Conservation (phyloP, 306 rosid genomes). For the Ammopiptanthus mongolicus region DNA sequence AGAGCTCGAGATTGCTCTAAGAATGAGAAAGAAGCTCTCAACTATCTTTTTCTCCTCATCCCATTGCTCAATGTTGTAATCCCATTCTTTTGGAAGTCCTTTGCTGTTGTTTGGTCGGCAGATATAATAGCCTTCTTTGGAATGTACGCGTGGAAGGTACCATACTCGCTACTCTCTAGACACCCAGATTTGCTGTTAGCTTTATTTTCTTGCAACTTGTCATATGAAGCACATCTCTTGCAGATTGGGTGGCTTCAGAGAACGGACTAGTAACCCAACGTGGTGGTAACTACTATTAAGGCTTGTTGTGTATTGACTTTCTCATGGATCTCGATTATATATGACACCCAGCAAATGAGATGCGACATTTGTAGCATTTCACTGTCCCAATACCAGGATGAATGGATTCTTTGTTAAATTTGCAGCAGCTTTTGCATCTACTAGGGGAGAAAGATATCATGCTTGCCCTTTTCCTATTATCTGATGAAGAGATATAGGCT, state of each 20-base stretch:
- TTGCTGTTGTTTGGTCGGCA: constrained; percentile 92
- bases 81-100: constrained; percentile 96
- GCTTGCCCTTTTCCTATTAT: too few relatives aligned
- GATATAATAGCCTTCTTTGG: constrained; percentile 78
- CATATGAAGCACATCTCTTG: constrained; percentile 11
- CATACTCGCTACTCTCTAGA: background rate
- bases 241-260: constrained; percentile 82
- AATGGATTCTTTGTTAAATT: too few relatives aligned
- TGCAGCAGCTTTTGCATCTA: too few relatives aligned
- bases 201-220: background rate
- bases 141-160: constrained; percentile 98
- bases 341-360: background rate
- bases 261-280: constrained; percentile 43
- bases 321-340: background rate
- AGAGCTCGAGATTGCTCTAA: constrained; percentile 97
- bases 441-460: too few relatives aligned
- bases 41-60: constrained; percentile 85
- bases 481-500: constrained; percentile 3
- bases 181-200: background rate
- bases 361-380: too few relatives aligned
- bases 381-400: too few relatives aligned
- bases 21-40: constrained; percentile 96
- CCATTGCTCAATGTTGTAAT: constrained; percentile 78
- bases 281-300: background rate
- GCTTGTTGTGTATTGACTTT: background rate